Evolutionary conservation across 768 basidiomycete genomes (phyloP), one percentile per base, ranked within the genome.

Genomic region (Russula lepida): DNA sequence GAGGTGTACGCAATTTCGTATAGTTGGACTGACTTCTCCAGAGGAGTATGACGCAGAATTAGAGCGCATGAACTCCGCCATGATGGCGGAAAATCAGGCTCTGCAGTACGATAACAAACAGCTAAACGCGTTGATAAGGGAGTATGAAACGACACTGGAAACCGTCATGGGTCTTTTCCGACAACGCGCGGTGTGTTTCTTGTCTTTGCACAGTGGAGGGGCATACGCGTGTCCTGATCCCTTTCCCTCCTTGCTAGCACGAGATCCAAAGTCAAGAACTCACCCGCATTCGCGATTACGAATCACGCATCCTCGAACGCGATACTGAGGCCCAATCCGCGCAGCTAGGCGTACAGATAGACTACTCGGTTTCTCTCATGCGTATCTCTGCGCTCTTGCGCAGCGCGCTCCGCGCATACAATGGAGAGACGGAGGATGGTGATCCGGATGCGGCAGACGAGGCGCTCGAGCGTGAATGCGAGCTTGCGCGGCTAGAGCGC

Each of bases 21-120:
- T 44, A 8, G 9, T 25, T n/a, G 58, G 60, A 23, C 54, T 54
- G 27, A 19, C 60, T 27, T 28, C 21, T 59, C 19, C 73, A 98
- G 97, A 98, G 75, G 84, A 84, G 60, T 99, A 95, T 69, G 85
- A 94, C 52, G 79, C 84, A 17, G 94, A 97, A 69, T 76, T 99
- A 23, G 94, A 98, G 69, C 82, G 83, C 48, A 92, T 97, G 86
- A 95, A 94, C 65, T 73, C 79, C 4, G 78, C 83, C 51, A 86
- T 98, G 68, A 75, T 81, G 5, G 74, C 81, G 25, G 95, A 99
- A 72, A 99, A 98, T 71, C 86, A 89, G 67, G 74, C 76, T 6
- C 76, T 99, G 46, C 83, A 90, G 68, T 83, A 95, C 67, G 97
- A 98, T 75, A 99, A 98, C 78, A 95, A 97, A 71, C 95, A 98